Conservation (phyloP, 768 basidiomycete species). For the Termitomyces sp. region DNA sequence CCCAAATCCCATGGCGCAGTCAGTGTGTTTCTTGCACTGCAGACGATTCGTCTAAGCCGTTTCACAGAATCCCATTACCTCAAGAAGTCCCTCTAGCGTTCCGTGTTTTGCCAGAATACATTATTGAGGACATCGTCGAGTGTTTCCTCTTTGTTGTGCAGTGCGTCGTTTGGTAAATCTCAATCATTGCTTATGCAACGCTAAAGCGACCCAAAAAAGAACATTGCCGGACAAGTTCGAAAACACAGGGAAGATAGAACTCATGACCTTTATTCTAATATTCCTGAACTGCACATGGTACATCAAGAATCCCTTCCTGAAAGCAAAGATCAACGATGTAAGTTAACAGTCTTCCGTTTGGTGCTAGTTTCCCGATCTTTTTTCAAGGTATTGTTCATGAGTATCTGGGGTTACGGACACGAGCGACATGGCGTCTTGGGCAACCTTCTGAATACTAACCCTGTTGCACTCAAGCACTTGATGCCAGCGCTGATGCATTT, state of each 20-base stretch:
- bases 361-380: neutral
- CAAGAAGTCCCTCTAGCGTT: slow-evolving; percentile 82
- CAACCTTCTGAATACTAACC: slow-evolving; percentile 78
- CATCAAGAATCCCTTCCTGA: slow-evolving; percentile 98
- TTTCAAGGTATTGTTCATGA: slow-evolving; percentile 67
- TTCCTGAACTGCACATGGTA: slow-evolving; percentile 95
- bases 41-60: neutral
- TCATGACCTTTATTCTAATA: slow-evolving; percentile 84
- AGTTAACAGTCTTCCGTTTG: slow-evolving; percentile 14
- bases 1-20: slow-evolving; percentile 69
- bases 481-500: slow-evolving; percentile 92
- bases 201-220: slow-evolving; percentile 27
- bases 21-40: slow-evolving; percentile 24
- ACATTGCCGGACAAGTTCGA: slow-evolving; percentile 78
- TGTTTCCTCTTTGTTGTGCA: slow-evolving; percentile 81
- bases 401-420: slow-evolving; percentile 63
- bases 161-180: slow-evolving; percentile 37
- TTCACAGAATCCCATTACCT: slow-evolving; percentile 76
- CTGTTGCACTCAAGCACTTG: slow-evolving; percentile 80
- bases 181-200: neutral
- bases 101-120: slow-evolving; percentile 88
- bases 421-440: slow-evolving; percentile 75
- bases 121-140: slow-evolving; percentile 91
- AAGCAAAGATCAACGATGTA: slow-evolving; percentile 94
- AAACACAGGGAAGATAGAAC: slow-evolving; percentile 78